A percentile compares a stretch with the other conserved stretches of the same genome.
These are phyloP conservation scores for Trypanosoma caninum DNA, from an alignment of 208 protist genomes.

Conservation along the genomic window DNA sequence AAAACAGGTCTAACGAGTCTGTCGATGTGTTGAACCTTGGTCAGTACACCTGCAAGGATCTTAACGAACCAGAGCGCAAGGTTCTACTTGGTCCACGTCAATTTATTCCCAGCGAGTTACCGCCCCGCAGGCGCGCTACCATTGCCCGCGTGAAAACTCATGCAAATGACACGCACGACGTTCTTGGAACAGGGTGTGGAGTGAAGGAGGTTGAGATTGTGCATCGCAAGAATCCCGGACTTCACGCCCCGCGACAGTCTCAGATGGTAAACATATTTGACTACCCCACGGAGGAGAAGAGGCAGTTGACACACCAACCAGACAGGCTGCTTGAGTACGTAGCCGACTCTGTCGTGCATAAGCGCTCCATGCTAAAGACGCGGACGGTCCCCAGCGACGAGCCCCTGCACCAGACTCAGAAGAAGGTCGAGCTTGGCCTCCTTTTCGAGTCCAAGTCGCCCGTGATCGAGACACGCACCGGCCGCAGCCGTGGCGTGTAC, in stretches of 20 bases:
- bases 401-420: constrained; percentile 35
- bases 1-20: constrained; percentile 65
- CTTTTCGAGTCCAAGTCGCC: constrained; percentile 28
- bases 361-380: too few species aligned
- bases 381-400: too few species aligned
- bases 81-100: constrained; percentile 47
- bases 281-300: background rate
- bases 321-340: constrained; percentile 33
- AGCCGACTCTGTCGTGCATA: constrained; percentile 33
- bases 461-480: background rate
- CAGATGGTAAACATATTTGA: constrained; percentile 6
- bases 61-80: constrained; percentile 54
- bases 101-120: constrained; percentile 47
- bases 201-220: constrained; percentile 44
- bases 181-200: constrained; percentile 62
- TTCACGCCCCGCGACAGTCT: constrained; percentile 32
- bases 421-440: constrained; percentile 37
- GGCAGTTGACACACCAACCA: background rate
- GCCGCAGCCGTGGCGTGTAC: constrained; percentile 17
- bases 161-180: constrained; percentile 77
- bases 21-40: constrained; percentile 73
- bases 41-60: constrained; percentile 57
- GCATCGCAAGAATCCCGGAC: constrained; percentile 32
- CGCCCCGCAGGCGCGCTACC: constrained; percentile 31
- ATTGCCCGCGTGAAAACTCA: constrained; percentile 51